Base-by-base conservation (phyloP, 176 grass and related monocot genomes). In the Thinopyrum elongatum region DNA sequence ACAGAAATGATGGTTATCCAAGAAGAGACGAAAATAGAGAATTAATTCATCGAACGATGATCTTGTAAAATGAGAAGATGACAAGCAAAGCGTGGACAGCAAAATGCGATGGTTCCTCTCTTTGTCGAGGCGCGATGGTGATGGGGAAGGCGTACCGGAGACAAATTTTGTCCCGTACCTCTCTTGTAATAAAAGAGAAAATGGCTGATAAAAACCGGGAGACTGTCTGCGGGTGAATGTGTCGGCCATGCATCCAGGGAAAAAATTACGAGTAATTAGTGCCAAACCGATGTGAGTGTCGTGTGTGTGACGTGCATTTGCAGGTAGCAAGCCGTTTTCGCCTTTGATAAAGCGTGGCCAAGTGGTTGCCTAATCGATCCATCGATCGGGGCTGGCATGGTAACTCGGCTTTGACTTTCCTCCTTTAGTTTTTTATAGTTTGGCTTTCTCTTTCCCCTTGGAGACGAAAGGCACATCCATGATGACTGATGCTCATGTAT, bases 301-400 rank as follows among this genome's bases (percentile, higher is more conserved):
- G 21, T 70, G 65, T 68, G n/a, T 28, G 26, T 49, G 41, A 29
- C 28, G 14, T 31, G 5, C 51, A 23, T 58, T 0, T 31, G 12
- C 44, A 66, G 89, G 84, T 87, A 74, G 64, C 34, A 86, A 2
- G 84, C 19, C 46, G 84, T 87, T 90, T 79, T 90, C 89, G 28
- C 26, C 80, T 90, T 87, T 90, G 80, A 39, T 65, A 83, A 90
- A 90, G 70, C 19, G 15, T 15, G 34, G 38, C 28, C 12, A 27
- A 63, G 63, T 81, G 61, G 78, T 76, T 76, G 83, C 36, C 6
- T 68, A 75, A 75, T 75, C 42, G 72, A 75, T 19, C 72, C 19
- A 58, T 19, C 46, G 1, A 55, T 55, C 51, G 53, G 53, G 53
- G 53, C 17, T 57, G 53, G 2, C 8, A 22, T 58, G 19, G 53